Base-by-base conservation (phyloP, 139 green algal genomes). In the Gonium pectorale region DNA sequence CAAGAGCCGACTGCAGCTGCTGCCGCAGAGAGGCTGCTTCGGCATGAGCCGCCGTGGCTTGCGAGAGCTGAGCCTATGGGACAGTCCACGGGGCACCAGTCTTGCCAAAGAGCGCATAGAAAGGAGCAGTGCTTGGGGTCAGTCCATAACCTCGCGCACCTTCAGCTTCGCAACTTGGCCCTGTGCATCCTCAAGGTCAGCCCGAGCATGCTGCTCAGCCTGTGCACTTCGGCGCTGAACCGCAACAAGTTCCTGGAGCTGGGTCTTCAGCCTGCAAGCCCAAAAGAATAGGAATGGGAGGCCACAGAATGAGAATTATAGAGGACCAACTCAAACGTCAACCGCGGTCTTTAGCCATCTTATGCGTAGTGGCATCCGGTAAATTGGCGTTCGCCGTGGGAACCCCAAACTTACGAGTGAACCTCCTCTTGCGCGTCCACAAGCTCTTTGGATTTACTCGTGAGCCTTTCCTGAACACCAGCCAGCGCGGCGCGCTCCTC, bases 401-500 rank as follows among this genome's bases (percentile, higher is more conserved):
- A n/a, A 63, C 54, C 5, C 54, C 63, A 5, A 21, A 52, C 77
- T 83, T 37, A 83, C 77, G 35, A n/a, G 43, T 43, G 77, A 4
- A 62, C 27, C 41, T 83, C 60, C 3, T 83, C 77, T 33, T 83
- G 77, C 9, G 49, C 31, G 27, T 73, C 60, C 15, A 41, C 44
- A 22, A 83, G 60, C 44, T 83, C 77, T 43, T 63, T 31, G 43
- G 29, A 29, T 31, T 51, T 83, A 2, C 4, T 31, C 31, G 56
- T 70, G 15, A 52, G 29, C 26, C 77, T 41, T 6, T 83, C 77
- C 33, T 73, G 60, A 2, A 21, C 60, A 15, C 27, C 60, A 9
- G 43, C 77, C 31, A 83, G 43, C n/a, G 49, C 62, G 15, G 60
- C 43, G 0, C 77, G 77, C 41, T 83, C 77, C 29, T 68, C 62